Percentiles rank a stretch among this genome's conserved stretches.
These are phyloP conservation scores for Fusarium haematococcum DNA, from an alignment of 2,329 filamentous ascomycete species.

Conservation along the genomic window DNA sequence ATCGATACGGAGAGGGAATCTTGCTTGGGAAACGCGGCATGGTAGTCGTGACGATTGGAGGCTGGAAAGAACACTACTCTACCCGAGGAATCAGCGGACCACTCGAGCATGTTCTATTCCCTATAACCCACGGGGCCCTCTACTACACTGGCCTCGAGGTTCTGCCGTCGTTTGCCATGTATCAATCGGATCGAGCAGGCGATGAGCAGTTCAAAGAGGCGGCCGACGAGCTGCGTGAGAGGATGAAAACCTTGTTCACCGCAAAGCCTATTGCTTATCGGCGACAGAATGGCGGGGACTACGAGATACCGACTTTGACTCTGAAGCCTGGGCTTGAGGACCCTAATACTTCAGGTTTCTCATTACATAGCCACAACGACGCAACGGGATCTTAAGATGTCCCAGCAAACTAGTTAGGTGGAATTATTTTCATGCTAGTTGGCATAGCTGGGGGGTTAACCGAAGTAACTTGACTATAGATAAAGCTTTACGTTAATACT, in stretches of 20 bases:
- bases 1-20: conserved; percentile 25
- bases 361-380: not conserved
- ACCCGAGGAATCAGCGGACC: conserved; percentile 17
- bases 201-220: not conserved
- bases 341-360: not conserved
- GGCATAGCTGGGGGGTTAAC: not conserved
- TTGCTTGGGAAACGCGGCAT: conserved; percentile 18
- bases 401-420: not conserved
- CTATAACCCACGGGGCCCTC: conserved; percentile 19
- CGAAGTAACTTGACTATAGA: not conserved
- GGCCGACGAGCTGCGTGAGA: conserved; percentile 2
- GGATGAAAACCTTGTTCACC: conserved; percentile 3
- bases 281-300: conserved; percentile 18
- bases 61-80: conserved; percentile 14
- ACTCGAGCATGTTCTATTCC: conserved; percentile 24
- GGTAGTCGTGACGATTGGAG: conserved; percentile 1
- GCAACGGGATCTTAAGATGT: not conserved
- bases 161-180: conserved; percentile 21
- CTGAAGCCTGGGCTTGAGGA: conserved; percentile 9
- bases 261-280: conserved; percentile 13
- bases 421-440: not conserved
- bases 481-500: not conserved
- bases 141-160: conserved; percentile 19
- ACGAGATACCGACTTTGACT: conserved; percentile 21
- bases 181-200: not conserved